Evolutionary conservation across 108 stramenopile genomes (phyloP).

Genomic region (Hondaea fermentalgiana): DNA sequence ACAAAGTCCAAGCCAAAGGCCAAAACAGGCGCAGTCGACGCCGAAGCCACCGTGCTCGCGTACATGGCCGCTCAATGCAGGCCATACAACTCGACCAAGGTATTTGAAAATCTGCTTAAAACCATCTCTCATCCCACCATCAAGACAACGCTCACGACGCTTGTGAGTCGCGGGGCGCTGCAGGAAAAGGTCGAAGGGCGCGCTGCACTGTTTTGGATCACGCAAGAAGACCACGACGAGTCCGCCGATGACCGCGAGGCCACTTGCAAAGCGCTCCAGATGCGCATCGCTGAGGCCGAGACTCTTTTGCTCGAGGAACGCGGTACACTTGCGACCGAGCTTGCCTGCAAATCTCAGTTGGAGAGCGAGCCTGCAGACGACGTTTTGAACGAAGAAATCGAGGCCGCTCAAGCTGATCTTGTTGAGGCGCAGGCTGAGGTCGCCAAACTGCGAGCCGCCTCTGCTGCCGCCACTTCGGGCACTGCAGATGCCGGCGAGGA

Average conservation of each 20-base stretch:
- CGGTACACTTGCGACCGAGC: not conserved
- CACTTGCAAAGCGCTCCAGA: not conserved
- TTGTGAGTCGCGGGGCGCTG: not conserved
- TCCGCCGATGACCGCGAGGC: not conserved
- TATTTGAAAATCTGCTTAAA: not conserved
- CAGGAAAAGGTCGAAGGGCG: constrained; percentile 8
- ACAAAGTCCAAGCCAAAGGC: not conserved
- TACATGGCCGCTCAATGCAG: not conserved
- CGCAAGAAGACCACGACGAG: not conserved
- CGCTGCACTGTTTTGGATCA: not conserved
- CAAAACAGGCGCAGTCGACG: not conserved
- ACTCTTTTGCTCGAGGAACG: not conserved
- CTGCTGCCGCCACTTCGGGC: not conserved
- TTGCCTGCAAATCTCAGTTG: not conserved
- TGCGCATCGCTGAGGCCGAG: not conserved
- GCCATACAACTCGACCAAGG: constrained; percentile 2
- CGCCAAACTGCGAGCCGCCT: not conserved
- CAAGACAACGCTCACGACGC: not conserved
- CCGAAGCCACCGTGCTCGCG: not conserved
- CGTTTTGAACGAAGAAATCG: not conserved
- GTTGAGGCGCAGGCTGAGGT: not conserved
- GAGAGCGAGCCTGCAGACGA: not conserved
- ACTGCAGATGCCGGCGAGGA: not conserved
- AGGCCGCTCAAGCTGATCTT: no score
- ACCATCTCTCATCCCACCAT: not conserved